These are phyloP conservation scores for Calonectria pseudoturangicola DNA, from an alignment of 2,329 filamentous ascomycete species.

Conservation along the genomic window DNA sequence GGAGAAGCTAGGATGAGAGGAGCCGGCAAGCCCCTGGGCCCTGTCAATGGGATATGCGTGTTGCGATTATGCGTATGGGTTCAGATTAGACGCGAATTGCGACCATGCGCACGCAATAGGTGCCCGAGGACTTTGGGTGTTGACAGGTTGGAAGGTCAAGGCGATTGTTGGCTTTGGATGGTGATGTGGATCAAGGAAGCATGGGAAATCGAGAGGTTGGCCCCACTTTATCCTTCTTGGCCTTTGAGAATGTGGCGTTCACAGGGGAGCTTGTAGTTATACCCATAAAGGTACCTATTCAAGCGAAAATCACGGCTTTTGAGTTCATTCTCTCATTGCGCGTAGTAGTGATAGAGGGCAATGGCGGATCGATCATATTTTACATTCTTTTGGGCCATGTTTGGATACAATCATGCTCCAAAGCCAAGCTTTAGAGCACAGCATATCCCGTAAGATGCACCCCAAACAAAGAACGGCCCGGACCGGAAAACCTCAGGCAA, in stretches of 20 bases:
- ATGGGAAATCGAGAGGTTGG: background rate
- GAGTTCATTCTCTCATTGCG: too few relatives aligned
- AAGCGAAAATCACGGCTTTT: background rate
- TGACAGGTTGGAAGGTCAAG: background rate
- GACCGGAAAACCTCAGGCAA: too few relatives aligned
- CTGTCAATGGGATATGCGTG: background rate
- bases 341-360: too few relatives aligned
- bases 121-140: background rate
- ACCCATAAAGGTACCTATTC: background rate
- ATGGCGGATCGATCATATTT: too few relatives aligned
- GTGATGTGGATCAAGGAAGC: background rate
- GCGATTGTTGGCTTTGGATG: slow-evolving; percentile 2
- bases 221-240: background rate
- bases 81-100: background rate
- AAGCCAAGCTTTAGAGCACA: too few relatives aligned
- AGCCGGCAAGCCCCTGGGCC: background rate
- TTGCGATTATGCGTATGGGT: rapidly evolving
- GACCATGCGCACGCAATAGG: background rate
- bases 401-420: too few relatives aligned
- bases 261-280: background rate
- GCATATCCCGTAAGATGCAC: too few relatives aligned
- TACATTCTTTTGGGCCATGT: too few relatives aligned
- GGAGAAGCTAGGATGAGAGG: background rate
- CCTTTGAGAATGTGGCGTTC: background rate
- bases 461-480: too few relatives aligned